Evolutionary conservation across 1,139 yeast genomes (phyloP).

Genomic region (Geotrichum aggregatum): DNA sequence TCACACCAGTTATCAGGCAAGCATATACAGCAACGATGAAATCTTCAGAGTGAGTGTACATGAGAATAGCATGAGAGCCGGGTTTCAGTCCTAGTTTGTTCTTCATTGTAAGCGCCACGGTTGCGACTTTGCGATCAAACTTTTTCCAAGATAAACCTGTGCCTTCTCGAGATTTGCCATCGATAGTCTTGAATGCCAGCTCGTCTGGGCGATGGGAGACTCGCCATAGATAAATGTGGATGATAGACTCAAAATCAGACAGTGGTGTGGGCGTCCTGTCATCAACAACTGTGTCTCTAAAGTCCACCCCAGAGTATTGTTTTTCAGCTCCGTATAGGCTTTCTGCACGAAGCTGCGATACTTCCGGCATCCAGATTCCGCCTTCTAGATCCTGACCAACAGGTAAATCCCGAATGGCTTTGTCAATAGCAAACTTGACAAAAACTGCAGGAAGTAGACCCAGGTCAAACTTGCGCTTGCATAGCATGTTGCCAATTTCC

Average conservation of each 20-base stretch:
- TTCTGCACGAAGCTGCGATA: slow-evolving; percentile 55
- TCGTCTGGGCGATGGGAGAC: slow-evolving; percentile 72
- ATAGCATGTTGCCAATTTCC: slow-evolving; percentile 91
- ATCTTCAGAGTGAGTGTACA: slow-evolving; percentile 87
- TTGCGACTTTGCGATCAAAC: slow-evolving; percentile 71
- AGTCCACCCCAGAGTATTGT: slow-evolving; percentile 78
- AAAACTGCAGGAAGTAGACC: slow-evolving; percentile 74
- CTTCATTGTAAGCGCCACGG: slow-evolving; percentile 58
- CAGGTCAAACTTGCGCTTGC: slow-evolving; percentile 72
- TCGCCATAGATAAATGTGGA: slow-evolving; percentile 76
- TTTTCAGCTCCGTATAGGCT: slow-evolving; percentile 48
- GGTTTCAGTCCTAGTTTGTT: slow-evolving; percentile 50
- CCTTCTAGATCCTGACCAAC: slow-evolving; percentile 76
- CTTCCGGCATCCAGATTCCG: slow-evolving; percentile 79
- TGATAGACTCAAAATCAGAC: slow-evolving; percentile 65
- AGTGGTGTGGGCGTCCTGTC: slow-evolving; percentile 70
- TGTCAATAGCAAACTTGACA: slow-evolving; percentile 71
- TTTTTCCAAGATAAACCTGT: slow-evolving; percentile 76
- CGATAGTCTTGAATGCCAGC: slow-evolving; percentile 68
- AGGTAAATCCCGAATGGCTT: slow-evolving; percentile 65
- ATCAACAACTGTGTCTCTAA: slow-evolving; percentile 68
- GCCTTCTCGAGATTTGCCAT: slow-evolving; percentile 44
- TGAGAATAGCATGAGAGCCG: slow-evolving; percentile 71
- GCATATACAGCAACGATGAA: slow-evolving; percentile 81
- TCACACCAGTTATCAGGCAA: slow-evolving; percentile 74